Evolutionary conservation across 2,329 filamentous ascomycete genomes (phyloP).

Genomic region (Verticillium klebahnii): DNA sequence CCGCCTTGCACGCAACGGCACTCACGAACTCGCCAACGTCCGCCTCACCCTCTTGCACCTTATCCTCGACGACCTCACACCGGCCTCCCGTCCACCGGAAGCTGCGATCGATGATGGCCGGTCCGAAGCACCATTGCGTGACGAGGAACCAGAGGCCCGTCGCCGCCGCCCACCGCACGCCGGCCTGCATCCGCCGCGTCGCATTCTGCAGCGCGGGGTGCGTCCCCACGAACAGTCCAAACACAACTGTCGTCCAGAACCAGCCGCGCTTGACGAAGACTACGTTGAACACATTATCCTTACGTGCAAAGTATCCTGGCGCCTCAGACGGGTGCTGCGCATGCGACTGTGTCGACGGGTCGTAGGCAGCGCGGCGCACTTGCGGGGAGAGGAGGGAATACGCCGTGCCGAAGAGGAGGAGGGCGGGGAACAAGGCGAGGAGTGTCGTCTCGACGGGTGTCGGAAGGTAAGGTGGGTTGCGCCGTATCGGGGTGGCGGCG

Average conservation of each 20-base stretch:
- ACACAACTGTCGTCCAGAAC: constrained; percentile 80
- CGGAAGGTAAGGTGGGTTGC: constrained; percentile 59
- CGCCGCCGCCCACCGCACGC: constrained; percentile 63
- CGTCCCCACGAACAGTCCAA: constrained; percentile 63
- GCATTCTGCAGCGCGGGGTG: constrained; percentile 51
- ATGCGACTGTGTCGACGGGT: constrained; percentile 58
- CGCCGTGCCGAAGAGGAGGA: constrained; percentile 75
- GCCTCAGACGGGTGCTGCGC: constrained; percentile 46
- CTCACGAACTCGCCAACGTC: constrained; percentile 56
- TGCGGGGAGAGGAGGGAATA: constrained; percentile 75
- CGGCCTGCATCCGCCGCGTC: constrained; percentile 47
- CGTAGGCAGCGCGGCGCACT: constrained; percentile 60
- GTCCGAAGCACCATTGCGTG: constrained; percentile 96
- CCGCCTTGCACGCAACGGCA: constrained; percentile 74
- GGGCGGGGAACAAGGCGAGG: constrained; percentile 68
- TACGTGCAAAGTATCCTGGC: constrained; percentile 88
- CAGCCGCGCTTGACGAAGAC: constrained; percentile 95
- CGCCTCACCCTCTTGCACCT: constrained; percentile 19
- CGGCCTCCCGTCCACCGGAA: constrained; percentile 85
- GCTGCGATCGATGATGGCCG: constrained; percentile 81
- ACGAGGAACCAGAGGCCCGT: constrained; percentile 79
- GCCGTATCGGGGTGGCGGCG: constrained; percentile 19
- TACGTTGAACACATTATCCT: constrained; percentile 87
- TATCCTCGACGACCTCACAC: constrained; percentile 56
- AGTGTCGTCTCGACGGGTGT: constrained; percentile 62